These are phyloP conservation scores for Ananas comosus DNA, from an alignment of 176 grass and related monocot genomes.

Conservation along the genomic window DNA sequence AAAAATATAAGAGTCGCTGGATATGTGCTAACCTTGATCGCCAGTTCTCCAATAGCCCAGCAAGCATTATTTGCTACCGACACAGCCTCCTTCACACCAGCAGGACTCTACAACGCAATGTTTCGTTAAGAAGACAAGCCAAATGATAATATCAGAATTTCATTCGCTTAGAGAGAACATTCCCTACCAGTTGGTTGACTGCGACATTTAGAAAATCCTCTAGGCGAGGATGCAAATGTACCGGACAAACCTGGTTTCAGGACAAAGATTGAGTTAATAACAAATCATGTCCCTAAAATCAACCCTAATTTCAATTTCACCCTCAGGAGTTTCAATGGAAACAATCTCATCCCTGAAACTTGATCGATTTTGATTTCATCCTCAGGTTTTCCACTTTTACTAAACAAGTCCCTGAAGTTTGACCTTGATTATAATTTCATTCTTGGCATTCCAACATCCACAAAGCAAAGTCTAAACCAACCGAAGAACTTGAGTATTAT, in stretches of 20 bases:
- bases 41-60: constrained; percentile 97
- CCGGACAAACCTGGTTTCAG: constrained; percentile 66
- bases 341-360: no score
- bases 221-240: constrained; percentile 70
- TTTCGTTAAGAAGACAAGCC: constrained; percentile 18
- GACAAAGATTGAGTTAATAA: not conserved
- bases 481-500: no score
- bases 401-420: no score
- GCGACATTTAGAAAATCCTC: constrained; percentile 85
- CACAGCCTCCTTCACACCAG: constrained; percentile 70
- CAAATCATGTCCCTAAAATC: no score
- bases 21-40: constrained; percentile 56
- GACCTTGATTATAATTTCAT: no score
- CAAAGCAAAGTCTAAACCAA: no score
- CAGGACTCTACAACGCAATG: constrained; percentile 44
- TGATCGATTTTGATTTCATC: no score
- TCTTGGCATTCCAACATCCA: no score
- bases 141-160: not conserved
- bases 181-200: constrained; percentile 78
- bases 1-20: not conserved
- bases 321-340: no score
- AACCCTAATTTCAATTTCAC: no score
- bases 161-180: constrained; percentile 4
- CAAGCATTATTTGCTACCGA: constrained; percentile 98
- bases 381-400: no score